Conservation (phyloP, 441 rosid species). For the Isatis lusitanica region DNA sequence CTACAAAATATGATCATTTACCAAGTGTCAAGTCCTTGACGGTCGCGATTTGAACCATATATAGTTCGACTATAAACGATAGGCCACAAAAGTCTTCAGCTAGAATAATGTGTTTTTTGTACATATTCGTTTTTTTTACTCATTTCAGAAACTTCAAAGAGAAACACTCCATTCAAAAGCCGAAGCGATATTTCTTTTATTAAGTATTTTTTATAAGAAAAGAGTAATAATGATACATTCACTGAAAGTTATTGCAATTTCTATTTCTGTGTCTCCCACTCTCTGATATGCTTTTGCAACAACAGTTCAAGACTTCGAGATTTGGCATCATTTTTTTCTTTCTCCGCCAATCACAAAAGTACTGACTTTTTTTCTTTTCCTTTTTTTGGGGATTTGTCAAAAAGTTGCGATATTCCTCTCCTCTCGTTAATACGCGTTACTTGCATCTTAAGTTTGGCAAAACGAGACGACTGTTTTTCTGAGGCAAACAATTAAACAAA, state of each 20-base stretch:
- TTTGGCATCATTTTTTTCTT: slow-evolving; percentile 15
- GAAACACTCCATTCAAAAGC: not conserved
- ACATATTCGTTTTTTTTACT: not conserved
- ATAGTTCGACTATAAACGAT: not conserved
- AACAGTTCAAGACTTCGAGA: slow-evolving; percentile 18
- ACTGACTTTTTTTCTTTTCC: not conserved
- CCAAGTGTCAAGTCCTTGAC: slow-evolving; percentile 18
- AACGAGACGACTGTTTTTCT: no score
- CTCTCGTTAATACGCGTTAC: not conserved
- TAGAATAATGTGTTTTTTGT: slow-evolving; percentile 1
- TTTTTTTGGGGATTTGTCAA: not conserved
- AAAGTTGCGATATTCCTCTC: not conserved
- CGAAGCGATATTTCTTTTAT: slow-evolving; percentile 1
- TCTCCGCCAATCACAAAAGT: not conserved
- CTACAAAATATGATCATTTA: not conserved
- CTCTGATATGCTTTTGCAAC: slow-evolving; percentile 10
- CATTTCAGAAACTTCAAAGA: not conserved
- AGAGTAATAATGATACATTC: slow-evolving; percentile 4
- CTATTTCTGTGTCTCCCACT: slow-evolving; percentile 26
- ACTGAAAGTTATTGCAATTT: slow-evolving; percentile 6
- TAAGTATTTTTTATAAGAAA: not conserved
- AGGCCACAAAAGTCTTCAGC: slow-evolving; percentile 5
- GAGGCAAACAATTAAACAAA: no score
- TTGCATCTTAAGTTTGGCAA: not conserved
- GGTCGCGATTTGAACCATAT: not conserved